Evolutionary conservation across 2,329 filamentous ascomycete species (phyloP), one percentile per base, ranked within the genome.

Genomic region (Aspergillus glaucus): DNA sequence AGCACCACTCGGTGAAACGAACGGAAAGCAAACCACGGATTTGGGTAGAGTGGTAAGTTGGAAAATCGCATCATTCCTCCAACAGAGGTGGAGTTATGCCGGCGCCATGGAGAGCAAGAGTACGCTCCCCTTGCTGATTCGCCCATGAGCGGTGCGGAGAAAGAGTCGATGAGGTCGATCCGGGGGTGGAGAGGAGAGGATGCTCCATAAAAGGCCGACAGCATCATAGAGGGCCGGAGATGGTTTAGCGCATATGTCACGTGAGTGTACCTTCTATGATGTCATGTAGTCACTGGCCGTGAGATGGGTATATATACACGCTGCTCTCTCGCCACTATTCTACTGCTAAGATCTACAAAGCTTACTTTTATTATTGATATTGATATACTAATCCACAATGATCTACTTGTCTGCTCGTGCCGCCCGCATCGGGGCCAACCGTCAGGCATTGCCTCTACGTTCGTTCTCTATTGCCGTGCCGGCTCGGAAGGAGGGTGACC

Each of bases 401-500:
- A 47, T 46, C 15, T 44, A 15, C 22, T 14, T 44, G 10, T 36
- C n/a, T 8, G 6, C 37, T 15, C 44, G 12, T 9, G 28, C 28
- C 30, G 55, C 58, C 6, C 26, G 61, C 32, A 39, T 58, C 17
- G 56, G 54, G 30, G 28, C 49, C 10, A 21, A 44, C 48, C 14
- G 36, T 41, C 8, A 47, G 34, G 8, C 49, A 30, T 32, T 45
- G 12, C 19, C 50, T 10, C 7, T 52, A 1, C 59, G 59, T 12
- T 40, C 50, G 0, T 55, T 63, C 24, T 59, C 60, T 1, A 46
- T 49, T 6, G 49, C 54, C 2, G 44, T 58, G 4, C 49, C 50
- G 0, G 52, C 52, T 2, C 56, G 61, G 52, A 52, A 45, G 6
- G 62, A 52, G 30, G 62, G 59, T 30, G 61, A 64, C 24, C 46